phyloP scores from a whole-genome alignment of 2,329 filamentous ascomycete genomes.

The Daldinia sp. region DNA sequence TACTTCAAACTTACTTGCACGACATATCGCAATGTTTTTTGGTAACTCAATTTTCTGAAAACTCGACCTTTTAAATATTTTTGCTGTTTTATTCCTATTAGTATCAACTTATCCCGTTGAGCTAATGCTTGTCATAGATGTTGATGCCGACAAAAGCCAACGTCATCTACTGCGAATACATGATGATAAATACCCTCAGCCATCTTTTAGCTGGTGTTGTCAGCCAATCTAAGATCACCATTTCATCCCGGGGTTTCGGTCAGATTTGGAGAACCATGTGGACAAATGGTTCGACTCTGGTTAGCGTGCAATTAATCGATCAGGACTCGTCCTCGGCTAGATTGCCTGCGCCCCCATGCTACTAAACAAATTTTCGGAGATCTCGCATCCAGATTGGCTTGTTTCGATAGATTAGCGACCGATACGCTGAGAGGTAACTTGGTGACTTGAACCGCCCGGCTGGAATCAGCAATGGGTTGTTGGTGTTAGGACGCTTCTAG shows the following conservation, averaged over 20 bases:
- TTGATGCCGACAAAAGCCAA: constrained; percentile 14
- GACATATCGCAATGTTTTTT: no score
- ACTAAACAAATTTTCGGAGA: constrained; percentile 34
- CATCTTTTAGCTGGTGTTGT: not conserved
- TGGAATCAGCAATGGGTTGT: constrained; percentile 10
- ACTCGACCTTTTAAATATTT: no score
- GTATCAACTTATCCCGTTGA: not conserved
- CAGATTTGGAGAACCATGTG: constrained; percentile 39
- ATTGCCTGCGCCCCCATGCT: constrained; percentile 36
- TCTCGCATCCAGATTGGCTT: constrained; percentile 38
- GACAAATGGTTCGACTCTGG: constrained; percentile 34
- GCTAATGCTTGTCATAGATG: not conserved
- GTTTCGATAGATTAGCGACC: constrained; percentile 38
- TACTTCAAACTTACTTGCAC: no score
- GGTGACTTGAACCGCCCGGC: constrained; percentile 19
- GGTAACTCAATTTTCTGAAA: no score
- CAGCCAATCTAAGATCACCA: constrained; percentile 33
- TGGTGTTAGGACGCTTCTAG: not conserved
- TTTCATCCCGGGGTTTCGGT: constrained; percentile 35
- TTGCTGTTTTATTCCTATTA: not conserved
- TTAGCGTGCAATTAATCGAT: constrained; percentile 38
- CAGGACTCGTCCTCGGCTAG: constrained; percentile 35
- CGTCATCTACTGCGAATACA: constrained; percentile 15
- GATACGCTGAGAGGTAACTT: constrained; percentile 25
- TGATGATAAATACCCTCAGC: not conserved